Percentiles rank a stretch among this genome's conserved stretches.
Conservation (phyloP, 1,139 yeast genomes). For the Suhomyces bolitotheri region DNA sequence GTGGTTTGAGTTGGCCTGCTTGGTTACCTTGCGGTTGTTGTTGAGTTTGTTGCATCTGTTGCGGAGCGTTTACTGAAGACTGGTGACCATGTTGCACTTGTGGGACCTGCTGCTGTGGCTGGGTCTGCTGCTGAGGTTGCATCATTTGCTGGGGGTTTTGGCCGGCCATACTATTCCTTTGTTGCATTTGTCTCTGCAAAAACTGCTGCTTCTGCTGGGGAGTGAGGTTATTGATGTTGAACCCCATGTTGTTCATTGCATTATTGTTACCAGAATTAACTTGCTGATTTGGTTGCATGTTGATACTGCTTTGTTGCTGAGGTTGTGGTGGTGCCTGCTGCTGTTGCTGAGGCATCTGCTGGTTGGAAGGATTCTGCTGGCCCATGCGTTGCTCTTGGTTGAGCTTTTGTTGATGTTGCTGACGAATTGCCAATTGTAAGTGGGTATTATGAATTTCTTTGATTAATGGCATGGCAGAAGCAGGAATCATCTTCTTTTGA, state of each 20-base stretch:
- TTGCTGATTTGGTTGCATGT: constrained; percentile 10
- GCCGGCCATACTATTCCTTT: constrained; percentile 19
- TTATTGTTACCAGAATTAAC: constrained; percentile 13
- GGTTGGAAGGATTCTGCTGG: constrained; percentile 6
- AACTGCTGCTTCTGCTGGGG: constrained; percentile 42
- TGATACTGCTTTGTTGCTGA: constrained; percentile 16
- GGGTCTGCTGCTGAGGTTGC: constrained; percentile 37
- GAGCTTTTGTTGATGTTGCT: constrained; percentile 27
- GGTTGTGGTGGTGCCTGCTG: constrained; percentile 12
- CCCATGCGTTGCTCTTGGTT: constrained; percentile 16
- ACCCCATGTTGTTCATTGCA: constrained; percentile 17
- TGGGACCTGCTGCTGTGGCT: constrained; percentile 12
- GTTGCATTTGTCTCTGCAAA: constrained; percentile 37
- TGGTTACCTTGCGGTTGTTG: constrained; percentile 17
- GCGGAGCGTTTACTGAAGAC: constrained; percentile 4
- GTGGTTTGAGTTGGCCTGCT: constrained; percentile 27
- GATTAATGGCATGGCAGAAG: constrained; percentile 53
- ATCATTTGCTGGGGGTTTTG: constrained; percentile 41
- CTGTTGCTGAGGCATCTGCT: constrained; percentile 14
- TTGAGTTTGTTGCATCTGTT: constrained; percentile 12
- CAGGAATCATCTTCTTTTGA: constrained; percentile 57
- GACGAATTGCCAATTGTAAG: constrained; percentile 44
- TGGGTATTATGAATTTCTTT: constrained; percentile 65
- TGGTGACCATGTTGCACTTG: constrained; percentile 9
- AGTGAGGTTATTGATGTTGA: constrained; percentile 25